Percentiles rank a stretch among this genome's conserved stretches.
Conservation (phyloP, 2,329 filamentous ascomycete species). For the Colletotrichum paranaense region DNA sequence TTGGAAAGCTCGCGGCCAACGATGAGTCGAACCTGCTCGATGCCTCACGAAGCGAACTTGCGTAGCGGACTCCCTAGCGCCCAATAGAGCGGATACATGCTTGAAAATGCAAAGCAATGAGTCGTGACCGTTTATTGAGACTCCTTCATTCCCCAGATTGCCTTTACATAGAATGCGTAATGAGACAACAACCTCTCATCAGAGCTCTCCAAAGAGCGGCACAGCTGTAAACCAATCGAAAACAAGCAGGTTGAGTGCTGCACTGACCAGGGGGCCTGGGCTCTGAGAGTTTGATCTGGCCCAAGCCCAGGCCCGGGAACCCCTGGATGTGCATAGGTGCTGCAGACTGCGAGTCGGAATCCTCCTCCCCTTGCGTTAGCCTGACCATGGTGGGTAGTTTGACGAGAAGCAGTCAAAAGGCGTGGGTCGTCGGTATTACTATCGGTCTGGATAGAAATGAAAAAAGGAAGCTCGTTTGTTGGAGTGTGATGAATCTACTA, state of each 20-base stretch:
- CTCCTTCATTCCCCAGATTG: conserved; percentile 8
- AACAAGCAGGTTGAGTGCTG: background rate
- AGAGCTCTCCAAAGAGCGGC: background rate
- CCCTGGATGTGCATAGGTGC: background rate
- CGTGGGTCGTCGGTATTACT: background rate
- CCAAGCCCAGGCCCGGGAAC: background rate
- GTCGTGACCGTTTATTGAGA: background rate
- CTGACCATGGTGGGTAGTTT: background rate
- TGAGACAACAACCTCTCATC: background rate
- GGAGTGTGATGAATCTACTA: background rate
- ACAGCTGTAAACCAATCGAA: background rate
- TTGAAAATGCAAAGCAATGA: background rate
- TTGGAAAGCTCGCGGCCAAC: background rate
- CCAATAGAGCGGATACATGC: background rate
- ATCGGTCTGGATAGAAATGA: background rate
- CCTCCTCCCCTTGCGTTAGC: background rate
- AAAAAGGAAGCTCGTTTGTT: background rate
- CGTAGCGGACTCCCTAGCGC: background rate
- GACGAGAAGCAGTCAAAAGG: background rate
- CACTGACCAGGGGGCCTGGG: background rate
- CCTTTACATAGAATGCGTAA: conserved; percentile 17
- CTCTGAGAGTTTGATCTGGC: background rate
- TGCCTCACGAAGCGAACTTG: background rate
- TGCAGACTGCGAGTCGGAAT: background rate
- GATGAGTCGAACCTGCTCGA: background rate